phyloP scores from a whole-genome alignment of 768 basidiomycete genomes.

The Suillus decipiens region DNA sequence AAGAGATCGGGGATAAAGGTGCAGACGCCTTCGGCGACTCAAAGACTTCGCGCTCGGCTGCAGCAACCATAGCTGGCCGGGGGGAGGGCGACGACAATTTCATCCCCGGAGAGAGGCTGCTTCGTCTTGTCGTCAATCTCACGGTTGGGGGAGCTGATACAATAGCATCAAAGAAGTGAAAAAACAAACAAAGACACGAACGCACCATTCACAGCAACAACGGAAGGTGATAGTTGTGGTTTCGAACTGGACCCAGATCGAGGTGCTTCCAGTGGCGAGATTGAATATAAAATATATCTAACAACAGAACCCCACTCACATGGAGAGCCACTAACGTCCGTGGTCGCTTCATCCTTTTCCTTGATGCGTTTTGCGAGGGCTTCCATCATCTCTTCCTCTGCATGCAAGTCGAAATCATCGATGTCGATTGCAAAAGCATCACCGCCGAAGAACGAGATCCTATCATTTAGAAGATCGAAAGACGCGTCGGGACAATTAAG shows the following conservation, averaged over 20 bases:
- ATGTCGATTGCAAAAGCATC: conserved; percentile 30
- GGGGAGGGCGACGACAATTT: conserved; percentile 1
- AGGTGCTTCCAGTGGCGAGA: not conserved
- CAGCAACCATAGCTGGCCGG: not conserved
- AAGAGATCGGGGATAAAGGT: not conserved
- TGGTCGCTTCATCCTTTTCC: conserved; percentile 12
- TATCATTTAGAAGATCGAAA: conserved; percentile 38
- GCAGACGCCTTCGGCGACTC: not conserved
- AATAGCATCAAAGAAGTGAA: not conserved
- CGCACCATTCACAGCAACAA: not conserved
- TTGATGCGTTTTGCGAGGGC: conserved; percentile 15
- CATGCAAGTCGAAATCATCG: conserved; percentile 28
- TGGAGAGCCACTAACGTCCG: not conserved
- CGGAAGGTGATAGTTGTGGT: not conserved
- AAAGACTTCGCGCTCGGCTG: not conserved
- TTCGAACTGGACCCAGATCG: not conserved
- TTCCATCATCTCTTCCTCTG: conserved; percentile 26
- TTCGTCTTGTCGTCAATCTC: not conserved
- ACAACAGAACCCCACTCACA: not conserved
- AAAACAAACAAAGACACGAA: not conserved
- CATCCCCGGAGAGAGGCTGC: conserved; percentile 5
- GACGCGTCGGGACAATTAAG: conserved; percentile 36
- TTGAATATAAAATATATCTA: not conserved
- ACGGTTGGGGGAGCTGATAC: not conserved
- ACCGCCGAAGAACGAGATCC: conserved; percentile 35